Percentiles rank a stretch among this genome's conserved stretches.
Evolutionary conservation across 1,284 basidiomycete species (phyloP).

Genomic region (Chalciporus sp.): DNA sequence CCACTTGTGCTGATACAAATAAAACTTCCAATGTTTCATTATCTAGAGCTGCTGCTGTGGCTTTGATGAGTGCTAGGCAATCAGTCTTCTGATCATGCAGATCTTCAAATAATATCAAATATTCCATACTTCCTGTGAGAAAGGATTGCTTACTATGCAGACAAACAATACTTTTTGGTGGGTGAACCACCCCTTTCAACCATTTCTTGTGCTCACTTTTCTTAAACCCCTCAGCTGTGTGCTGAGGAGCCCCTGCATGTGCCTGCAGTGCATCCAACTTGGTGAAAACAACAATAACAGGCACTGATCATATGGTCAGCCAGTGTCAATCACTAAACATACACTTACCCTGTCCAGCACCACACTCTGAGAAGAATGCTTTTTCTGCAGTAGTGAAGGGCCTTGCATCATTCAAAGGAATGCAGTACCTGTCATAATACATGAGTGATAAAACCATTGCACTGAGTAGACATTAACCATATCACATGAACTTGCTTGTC

Average conservation of each 20-base stretch:
- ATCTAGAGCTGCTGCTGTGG: slow-evolving; percentile 3
- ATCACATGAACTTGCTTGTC: slow-evolving; percentile 29
- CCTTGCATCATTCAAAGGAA: slow-evolving; percentile 12
- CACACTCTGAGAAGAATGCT: slow-evolving; percentile 15
- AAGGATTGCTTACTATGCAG: neutral
- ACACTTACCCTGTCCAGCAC: slow-evolving; percentile 11
- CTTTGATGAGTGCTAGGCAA: neutral
- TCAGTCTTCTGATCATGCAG: neutral
- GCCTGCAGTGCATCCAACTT: slow-evolving; percentile 17
- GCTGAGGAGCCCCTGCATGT: neutral
- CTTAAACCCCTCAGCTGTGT: neutral
- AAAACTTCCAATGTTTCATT: slow-evolving; percentile 1
- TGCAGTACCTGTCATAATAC: slow-evolving; percentile 17
- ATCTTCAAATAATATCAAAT: neutral
- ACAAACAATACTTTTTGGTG: neutral
- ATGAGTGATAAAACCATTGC: neutral
- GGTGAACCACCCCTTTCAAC: neutral
- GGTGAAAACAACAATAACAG: slow-evolving; percentile 16
- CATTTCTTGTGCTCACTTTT: neutral
- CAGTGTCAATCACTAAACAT: too few species aligned
- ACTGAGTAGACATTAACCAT: slow-evolving; percentile 18
- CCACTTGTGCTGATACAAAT: slow-evolving; percentile 4
- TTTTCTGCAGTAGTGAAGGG: slow-evolving; percentile 11
- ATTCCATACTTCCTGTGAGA: too few species aligned
- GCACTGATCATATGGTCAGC: slow-evolving; percentile 5